Percentiles rank a stretch among this genome's conserved stretches.
phyloP scores from a whole-genome alignment of 306 rosid genomes.

The Geum urbanum region DNA sequence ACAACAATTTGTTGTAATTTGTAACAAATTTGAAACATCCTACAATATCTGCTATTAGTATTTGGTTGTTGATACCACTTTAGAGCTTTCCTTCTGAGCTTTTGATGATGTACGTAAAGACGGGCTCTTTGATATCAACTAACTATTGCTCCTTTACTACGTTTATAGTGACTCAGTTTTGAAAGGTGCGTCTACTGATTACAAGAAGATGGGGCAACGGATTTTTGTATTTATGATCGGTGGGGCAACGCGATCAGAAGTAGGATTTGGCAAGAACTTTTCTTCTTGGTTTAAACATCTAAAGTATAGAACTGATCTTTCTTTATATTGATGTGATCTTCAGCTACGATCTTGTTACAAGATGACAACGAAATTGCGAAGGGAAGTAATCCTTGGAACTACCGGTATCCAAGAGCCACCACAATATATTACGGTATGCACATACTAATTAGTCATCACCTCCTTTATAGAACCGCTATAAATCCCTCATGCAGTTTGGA shows the following conservation, averaged over 20 bases:
- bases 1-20: background rate
- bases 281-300: slow-evolving; percentile 11
- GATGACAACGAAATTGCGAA: slow-evolving; percentile 70
- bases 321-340: slow-evolving; percentile 21
- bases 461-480: background rate
- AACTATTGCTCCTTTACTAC: slow-evolving; percentile 12
- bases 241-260: slow-evolving; percentile 98
- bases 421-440: slow-evolving; percentile 62
- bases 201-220: slow-evolving; percentile 79
- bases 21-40: background rate
- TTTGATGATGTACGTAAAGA: background rate
- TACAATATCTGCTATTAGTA: background rate
- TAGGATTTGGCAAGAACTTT: slow-evolving; percentile 26
- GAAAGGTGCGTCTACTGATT: slow-evolving; percentile 47
- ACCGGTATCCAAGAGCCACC: slow-evolving; percentile 71
- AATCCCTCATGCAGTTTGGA: background rate
- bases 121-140: slow-evolving; percentile 10
- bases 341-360: slow-evolving; percentile 95
- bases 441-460: background rate
- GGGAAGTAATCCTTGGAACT: slow-evolving; percentile 86
- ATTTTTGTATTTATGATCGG: slow-evolving; percentile 79
- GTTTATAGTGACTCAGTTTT: slow-evolving; percentile 59
- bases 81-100: background rate
- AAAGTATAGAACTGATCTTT: slow-evolving; percentile 21
- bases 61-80: slow-evolving; percentile 11